Conservation (phyloP, 139 green algal species). For the Closterium sp. region DNA sequence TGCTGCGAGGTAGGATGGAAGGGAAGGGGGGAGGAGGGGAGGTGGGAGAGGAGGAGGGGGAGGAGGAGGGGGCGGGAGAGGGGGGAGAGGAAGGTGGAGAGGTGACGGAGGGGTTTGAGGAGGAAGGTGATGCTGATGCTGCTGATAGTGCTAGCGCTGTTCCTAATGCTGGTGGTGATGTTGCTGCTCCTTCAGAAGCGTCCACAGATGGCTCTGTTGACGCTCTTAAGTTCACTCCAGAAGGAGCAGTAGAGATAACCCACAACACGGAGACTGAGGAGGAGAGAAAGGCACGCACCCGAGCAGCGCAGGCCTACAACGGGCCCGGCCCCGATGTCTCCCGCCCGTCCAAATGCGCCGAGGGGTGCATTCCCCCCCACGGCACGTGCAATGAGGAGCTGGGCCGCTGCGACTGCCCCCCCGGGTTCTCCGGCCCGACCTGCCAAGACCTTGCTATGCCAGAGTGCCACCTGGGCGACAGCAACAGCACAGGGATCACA, state of each 20-base stretch:
- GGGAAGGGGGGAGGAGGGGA: neutral
- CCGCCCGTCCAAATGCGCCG: neutral
- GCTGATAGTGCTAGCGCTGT: neutral
- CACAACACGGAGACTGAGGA: neutral
- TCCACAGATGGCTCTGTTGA: neutral
- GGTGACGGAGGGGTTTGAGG: neutral
- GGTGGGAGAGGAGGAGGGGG: neutral
- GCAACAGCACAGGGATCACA: neutral
- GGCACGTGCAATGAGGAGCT: conserved; percentile 22
- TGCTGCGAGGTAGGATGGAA: neutral
- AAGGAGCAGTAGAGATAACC: neutral
- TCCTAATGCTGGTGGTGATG: neutral
- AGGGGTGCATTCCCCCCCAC: neutral
- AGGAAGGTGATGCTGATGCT: neutral
- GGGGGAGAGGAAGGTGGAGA: neutral
- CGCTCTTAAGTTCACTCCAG: neutral
- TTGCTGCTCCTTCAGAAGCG: neutral
- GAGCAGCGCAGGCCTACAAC: neutral
- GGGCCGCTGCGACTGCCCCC: conserved; percentile 3
- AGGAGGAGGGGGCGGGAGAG: neutral
- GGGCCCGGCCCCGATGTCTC: neutral
- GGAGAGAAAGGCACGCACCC: neutral
- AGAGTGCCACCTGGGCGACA: neutral
- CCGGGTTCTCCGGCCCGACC: neutral
- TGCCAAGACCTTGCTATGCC: neutral